Evolutionary conservation across 176 grass and related monocot genomes (phyloP).

Genomic region (Avena eriantha): DNA sequence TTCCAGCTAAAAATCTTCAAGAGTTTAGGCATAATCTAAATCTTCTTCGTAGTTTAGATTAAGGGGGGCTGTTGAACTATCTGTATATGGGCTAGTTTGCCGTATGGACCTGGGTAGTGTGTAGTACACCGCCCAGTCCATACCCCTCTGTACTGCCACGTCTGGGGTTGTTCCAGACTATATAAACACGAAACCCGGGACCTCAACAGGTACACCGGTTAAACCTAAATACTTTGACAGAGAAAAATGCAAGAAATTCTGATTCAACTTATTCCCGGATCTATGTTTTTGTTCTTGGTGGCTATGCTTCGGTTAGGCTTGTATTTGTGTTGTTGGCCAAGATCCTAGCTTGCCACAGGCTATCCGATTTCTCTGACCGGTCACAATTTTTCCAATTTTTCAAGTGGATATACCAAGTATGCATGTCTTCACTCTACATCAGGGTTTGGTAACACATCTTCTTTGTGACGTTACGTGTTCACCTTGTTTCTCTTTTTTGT

Average conservation of each 20-base stretch:
- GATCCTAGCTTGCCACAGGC: slow-evolving; percentile 91
- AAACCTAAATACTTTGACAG: too few species aligned
- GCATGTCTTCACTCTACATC: slow-evolving; percentile 22
- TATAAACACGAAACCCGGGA: too few species aligned
- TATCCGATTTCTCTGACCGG: slow-evolving; percentile 74
- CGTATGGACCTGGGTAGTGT: too few species aligned
- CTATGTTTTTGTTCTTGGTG: slow-evolving; percentile 83
- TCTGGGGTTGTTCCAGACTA: too few species aligned
- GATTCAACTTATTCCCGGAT: slow-evolving; percentile 92
- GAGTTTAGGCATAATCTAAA: too few species aligned
- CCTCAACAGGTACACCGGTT: too few species aligned
- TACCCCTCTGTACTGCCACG: too few species aligned
- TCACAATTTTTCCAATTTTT: slow-evolving; percentile 98
- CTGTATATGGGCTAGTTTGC: too few species aligned
- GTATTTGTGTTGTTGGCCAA: slow-evolving; percentile 76
- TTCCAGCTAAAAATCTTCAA: too few species aligned
- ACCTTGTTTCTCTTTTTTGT: slow-evolving; percentile 43
- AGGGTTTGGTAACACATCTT: slow-evolving; percentile 23
- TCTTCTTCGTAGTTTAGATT: too few species aligned
- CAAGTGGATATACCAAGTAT: slow-evolving; percentile 99
- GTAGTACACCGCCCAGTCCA: too few species aligned
- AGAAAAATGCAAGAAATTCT: slow-evolving; percentile 64
- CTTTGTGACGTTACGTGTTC: slow-evolving; percentile 25
- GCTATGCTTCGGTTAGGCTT: slow-evolving; percentile 77
- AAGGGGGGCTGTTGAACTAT: too few species aligned